These are phyloP conservation scores for Musa acuminata DNA, from an alignment of 176 grass and related monocot species.

Conservation along the genomic window DNA sequence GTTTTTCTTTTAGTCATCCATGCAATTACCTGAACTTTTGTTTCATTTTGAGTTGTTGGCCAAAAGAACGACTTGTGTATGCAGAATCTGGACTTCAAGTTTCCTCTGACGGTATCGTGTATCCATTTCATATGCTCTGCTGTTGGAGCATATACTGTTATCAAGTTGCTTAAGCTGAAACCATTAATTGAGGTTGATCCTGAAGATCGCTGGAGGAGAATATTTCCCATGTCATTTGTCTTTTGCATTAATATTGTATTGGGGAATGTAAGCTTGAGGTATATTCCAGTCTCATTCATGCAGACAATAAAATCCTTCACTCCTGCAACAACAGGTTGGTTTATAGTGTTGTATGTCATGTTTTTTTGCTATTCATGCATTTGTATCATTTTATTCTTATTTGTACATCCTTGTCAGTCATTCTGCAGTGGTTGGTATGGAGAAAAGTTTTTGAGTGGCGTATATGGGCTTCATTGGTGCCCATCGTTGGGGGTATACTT, in stretches of 20 bases:
- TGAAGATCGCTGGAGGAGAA: conserved; percentile 85
- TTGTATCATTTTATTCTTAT: neutral
- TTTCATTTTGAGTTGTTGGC: neutral
- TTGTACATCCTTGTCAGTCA: conserved; percentile 31
- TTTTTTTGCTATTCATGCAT: neutral
- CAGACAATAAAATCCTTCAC: conserved; percentile 99
- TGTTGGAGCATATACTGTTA: conserved; percentile 69
- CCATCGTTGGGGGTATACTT: conserved; percentile 92
- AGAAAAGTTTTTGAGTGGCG: conserved; percentile 83
- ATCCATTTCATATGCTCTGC: conserved; percentile 98
- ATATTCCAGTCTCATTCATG: conserved; percentile 97
- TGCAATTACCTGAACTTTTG: neutral
- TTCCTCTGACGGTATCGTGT: conserved; percentile 89
- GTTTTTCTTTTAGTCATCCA: neutral
- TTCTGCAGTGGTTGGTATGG: conserved; percentile 97
- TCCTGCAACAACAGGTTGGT: conserved; percentile 84
- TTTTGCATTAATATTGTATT: conserved; percentile 99
- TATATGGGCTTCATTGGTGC: conserved; percentile 89
- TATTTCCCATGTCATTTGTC: conserved; percentile 99
- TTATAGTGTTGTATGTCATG: neutral
- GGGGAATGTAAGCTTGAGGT: conserved; percentile 87
- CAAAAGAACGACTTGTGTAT: neutral
- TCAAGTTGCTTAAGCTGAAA: conserved; percentile 67
- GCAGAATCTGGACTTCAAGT: conserved; percentile 98
- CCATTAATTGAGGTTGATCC: conserved; percentile 75